These are phyloP conservation scores for Tylopilus sp. DNA, from an alignment of 768 basidiomycete genomes.

Conservation along the genomic window DNA sequence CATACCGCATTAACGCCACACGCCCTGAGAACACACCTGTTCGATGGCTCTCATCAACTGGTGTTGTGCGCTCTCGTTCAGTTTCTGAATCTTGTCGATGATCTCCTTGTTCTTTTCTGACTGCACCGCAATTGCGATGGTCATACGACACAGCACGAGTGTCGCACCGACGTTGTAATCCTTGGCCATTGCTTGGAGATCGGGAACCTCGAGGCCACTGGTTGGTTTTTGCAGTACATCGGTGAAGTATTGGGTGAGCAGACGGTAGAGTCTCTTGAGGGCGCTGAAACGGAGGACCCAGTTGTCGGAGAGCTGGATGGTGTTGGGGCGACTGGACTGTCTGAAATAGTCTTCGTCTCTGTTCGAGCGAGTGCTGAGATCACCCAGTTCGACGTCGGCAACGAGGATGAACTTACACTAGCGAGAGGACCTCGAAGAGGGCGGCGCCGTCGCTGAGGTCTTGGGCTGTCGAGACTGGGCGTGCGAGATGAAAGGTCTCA, in stretches of 20 bases:
- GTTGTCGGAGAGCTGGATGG: slow-evolving; percentile 70
- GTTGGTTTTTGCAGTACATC: slow-evolving; percentile 82
- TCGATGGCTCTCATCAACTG: slow-evolving; percentile 92
- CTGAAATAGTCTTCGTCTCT: slow-evolving; percentile 83
- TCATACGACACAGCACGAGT: slow-evolving; percentile 72
- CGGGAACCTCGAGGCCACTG: slow-evolving; percentile 76
- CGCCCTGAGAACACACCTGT: slow-evolving; percentile 52
- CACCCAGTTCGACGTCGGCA: not conserved
- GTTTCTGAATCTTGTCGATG: slow-evolving; percentile 82
- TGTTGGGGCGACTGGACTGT: slow-evolving; percentile 51
- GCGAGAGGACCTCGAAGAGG: slow-evolving; percentile 68
- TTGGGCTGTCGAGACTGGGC: slow-evolving; percentile 55
- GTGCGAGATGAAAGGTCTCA: slow-evolving; percentile 62
- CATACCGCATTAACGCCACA: not conserved
- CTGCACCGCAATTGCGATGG: slow-evolving; percentile 85
- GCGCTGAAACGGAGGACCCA: slow-evolving; percentile 86
- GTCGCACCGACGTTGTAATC: slow-evolving; percentile 63
- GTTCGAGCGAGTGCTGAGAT: slow-evolving; percentile 11
- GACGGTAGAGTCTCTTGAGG: slow-evolving; percentile 80
- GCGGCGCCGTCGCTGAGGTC: slow-evolving; percentile 82
- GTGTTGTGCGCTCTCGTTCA: slow-evolving; percentile 83
- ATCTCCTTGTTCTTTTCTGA: slow-evolving; percentile 86
- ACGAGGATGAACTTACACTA: slow-evolving; percentile 54
- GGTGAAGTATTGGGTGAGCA: slow-evolving; percentile 85
- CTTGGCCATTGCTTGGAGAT: slow-evolving; percentile 83